Evolutionary conservation across 768 basidiomycete species (phyloP).

Genomic region (Coprinopsis marcescibilis): DNA sequence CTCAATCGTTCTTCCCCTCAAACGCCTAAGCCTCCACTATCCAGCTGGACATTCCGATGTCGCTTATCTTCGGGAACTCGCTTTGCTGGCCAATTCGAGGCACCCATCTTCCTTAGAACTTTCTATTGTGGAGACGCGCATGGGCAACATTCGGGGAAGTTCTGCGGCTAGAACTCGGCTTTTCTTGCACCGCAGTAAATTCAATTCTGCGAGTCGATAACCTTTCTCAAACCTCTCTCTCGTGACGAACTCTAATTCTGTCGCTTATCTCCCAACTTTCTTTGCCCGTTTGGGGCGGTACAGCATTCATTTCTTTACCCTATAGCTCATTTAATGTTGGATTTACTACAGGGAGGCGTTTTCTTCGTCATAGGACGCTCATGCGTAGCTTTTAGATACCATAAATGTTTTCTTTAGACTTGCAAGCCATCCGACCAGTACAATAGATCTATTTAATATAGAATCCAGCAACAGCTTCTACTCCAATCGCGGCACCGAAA

Average conservation of each 20-base stretch:
- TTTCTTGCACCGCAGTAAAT: conserved; percentile 2
- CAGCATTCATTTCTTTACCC: background rate
- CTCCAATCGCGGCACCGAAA: too few relatives aligned
- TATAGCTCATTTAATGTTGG: too few relatives aligned
- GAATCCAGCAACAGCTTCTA: too few relatives aligned
- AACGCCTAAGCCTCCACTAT: conserved; percentile 5
- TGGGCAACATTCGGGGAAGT: conserved; percentile 10
- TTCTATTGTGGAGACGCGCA: conserved; percentile 5
- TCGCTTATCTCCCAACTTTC: background rate
- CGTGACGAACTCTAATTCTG: background rate
- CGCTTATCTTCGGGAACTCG: conserved; percentile 2
- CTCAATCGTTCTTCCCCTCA: background rate
- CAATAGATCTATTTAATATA: too few relatives aligned
- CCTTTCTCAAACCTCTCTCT: too few relatives aligned
- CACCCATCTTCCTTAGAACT: conserved; percentile 1
- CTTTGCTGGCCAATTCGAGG: background rate
- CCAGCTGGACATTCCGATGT: conserved; percentile 7
- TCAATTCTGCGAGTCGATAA: conserved; percentile 5
- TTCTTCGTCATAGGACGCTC: too few relatives aligned
- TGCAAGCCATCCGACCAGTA: too few relatives aligned
- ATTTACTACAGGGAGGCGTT: too few relatives aligned
- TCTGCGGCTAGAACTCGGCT: conserved; percentile 6
- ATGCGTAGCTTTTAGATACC: too few relatives aligned
- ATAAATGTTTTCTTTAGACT: too few relatives aligned
- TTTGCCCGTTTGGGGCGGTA: background rate